Conservation (phyloP, 495 filamentous ascomycete species). For the Cryomyces minteri region DNA sequence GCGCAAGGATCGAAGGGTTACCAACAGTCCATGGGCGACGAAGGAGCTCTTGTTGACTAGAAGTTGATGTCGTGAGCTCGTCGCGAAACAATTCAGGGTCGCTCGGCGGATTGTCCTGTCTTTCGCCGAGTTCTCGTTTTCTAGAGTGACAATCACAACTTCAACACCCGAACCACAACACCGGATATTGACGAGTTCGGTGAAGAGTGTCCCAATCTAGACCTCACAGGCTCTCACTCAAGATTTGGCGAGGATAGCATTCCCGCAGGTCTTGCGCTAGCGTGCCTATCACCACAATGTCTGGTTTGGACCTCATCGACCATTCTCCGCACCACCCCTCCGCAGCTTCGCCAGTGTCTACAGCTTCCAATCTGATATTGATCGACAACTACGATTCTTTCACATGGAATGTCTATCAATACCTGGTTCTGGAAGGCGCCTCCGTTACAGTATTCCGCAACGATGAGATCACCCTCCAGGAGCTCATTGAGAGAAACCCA, state of each 20-base stretch:
- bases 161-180: background rate
- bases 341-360: conserved; percentile 44
- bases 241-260: too few species aligned
- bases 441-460: conserved; percentile 79
- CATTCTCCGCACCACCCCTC: conserved; percentile 71
- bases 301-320: conserved; percentile 43
- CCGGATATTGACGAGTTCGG: background rate
- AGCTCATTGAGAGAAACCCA: conserved; percentile 63
- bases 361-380: conserved; percentile 76
- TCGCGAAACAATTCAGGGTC: too few species aligned
- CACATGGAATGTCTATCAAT: conserved; percentile 98
- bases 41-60: too few species aligned
- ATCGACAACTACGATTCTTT: conserved; percentile 99
- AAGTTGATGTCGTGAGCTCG: too few species aligned
- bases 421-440: conserved; percentile 84
- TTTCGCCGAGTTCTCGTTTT: too few species aligned
- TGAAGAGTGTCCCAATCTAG: background rate
- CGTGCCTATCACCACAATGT: conserved; percentile 1
- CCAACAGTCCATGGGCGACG: too few species aligned
- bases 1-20: background rate
- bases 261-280: too few species aligned
- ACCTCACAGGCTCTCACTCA: background rate
- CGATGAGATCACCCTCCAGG: conserved; percentile 70
- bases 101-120: too few species aligned
- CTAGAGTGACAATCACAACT: background rate